Percentiles rank a stretch among this genome's conserved stretches.
Evolutionary conservation across 1,284 basidiomycete genomes (phyloP).

Genomic region (Ganoderma multipileum): DNA sequence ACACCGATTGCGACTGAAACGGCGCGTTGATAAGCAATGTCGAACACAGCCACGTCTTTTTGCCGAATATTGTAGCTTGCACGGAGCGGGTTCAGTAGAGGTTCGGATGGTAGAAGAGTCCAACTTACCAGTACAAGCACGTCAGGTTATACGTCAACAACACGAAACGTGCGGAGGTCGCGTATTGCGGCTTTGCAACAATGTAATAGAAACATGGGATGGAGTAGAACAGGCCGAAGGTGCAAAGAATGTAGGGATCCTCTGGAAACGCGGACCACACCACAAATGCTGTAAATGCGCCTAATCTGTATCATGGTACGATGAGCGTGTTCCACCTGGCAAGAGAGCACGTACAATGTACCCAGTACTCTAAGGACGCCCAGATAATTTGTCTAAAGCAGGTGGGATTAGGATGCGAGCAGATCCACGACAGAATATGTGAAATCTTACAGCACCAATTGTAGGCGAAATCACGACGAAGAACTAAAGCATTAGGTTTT

Average conservation of each 20-base stretch:
- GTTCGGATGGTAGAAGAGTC: background rate
- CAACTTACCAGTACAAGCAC: constrained; percentile 81
- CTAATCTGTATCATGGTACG: constrained; percentile 62
- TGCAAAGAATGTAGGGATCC: constrained; percentile 75
- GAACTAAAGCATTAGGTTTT: constrained; percentile 53
- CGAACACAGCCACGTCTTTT: constrained; percentile 70
- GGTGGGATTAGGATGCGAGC: constrained; percentile 22
- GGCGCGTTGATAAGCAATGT: constrained; percentile 81
- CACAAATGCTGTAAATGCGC: constrained; percentile 77
- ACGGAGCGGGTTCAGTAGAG: background rate
- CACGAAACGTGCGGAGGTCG: constrained; percentile 87
- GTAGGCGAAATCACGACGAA: constrained; percentile 92
- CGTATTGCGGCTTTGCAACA: constrained; percentile 79
- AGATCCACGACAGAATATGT: constrained; percentile 4
- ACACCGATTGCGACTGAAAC: constrained; percentile 88
- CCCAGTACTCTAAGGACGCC: constrained; percentile 82
- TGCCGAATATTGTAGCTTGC: constrained; percentile 84
- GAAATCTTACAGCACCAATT: constrained; percentile 73
- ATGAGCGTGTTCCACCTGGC: background rate
- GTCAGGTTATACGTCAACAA: constrained; percentile 92
- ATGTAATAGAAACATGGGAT: constrained; percentile 95
- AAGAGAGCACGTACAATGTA: constrained; percentile 67
- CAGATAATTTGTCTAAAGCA: constrained; percentile 78
- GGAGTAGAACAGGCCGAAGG: constrained; percentile 91
- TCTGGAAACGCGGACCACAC: constrained; percentile 82